Conservation (phyloP, 805 yeast genomes). For the Candida tibetensis region DNA sequence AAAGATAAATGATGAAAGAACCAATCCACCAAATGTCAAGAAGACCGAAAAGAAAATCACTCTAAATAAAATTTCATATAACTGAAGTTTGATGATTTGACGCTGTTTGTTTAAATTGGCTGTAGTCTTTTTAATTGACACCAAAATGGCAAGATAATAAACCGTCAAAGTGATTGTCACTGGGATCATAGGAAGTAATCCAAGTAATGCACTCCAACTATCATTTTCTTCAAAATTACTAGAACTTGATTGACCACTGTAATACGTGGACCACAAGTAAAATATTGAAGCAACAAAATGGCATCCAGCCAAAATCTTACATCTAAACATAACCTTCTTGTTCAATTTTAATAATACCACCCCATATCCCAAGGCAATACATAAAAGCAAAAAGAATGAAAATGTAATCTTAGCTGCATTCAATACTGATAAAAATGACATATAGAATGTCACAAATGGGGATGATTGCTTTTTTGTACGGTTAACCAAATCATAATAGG, state of each 20-base stretch:
- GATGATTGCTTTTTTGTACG: constrained; percentile 44
- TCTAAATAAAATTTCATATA: constrained; percentile 77
- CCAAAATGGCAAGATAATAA: constrained; percentile 73
- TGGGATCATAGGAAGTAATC: constrained; percentile 67
- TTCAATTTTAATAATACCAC: constrained; percentile 86
- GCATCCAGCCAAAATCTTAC: constrained; percentile 40
- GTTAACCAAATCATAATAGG: constrained; percentile 83
- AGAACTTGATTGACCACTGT: constrained; percentile 22
- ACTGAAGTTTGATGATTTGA: constrained; percentile 84
- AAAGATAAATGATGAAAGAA: constrained; percentile 65
- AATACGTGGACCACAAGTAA: constrained; percentile 36
- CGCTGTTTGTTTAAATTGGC: constrained; percentile 74
- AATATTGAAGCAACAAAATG: constrained; percentile 36
- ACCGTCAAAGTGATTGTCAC: constrained; percentile 63
- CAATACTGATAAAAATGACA: constrained; percentile 73
- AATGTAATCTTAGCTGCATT: constrained; percentile 78
- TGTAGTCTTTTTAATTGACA: constrained; percentile 73
- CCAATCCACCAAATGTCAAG: constrained; percentile 65
- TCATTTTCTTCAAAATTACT: constrained; percentile 50
- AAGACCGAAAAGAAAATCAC: constrained; percentile 72
- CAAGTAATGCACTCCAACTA: constrained; percentile 42
- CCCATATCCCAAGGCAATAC: constrained; percentile 91
- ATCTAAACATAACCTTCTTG: constrained; percentile 63
- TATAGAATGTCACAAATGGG: constrained; percentile 64
- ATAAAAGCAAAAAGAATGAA: constrained; percentile 80